Conservation (phyloP, 371 early-diverging fungal species). For the Actinomucor elegans region DNA sequence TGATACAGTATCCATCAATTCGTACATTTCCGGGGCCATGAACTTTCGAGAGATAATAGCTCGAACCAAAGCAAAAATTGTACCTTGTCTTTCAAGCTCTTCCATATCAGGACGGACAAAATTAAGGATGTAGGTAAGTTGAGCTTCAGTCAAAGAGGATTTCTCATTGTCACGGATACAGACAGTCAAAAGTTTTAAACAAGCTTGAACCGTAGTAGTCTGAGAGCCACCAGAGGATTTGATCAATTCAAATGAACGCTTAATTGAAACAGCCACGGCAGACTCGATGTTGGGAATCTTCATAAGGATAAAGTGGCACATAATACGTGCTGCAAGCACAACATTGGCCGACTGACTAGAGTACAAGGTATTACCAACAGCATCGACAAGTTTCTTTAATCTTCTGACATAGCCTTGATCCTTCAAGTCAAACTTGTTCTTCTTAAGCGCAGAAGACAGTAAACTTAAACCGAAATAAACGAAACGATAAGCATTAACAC, state of each 20-base stretch:
- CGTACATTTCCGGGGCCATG: slow-evolving; percentile 87
- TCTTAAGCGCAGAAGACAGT: slow-evolving; percentile 65
- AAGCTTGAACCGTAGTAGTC: slow-evolving; percentile 74
- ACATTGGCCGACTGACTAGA: slow-evolving; percentile 76
- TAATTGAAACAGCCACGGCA: slow-evolving; percentile 72
- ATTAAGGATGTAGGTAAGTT: slow-evolving; percentile 76
- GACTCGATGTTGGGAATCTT: slow-evolving; percentile 69
- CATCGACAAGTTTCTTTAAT: slow-evolving; percentile 78
- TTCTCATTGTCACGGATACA: slow-evolving; percentile 69
- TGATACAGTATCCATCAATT: slow-evolving; percentile 80
- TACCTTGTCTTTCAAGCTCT: slow-evolving; percentile 80
- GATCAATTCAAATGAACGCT: slow-evolving; percentile 74
- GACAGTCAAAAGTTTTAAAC: slow-evolving; percentile 78
- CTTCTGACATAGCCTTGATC: slow-evolving; percentile 57
- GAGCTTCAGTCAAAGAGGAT: slow-evolving; percentile 66
- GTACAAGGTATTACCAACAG: slow-evolving; percentile 80
- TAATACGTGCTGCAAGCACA: slow-evolving; percentile 67
- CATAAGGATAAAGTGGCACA: slow-evolving; percentile 63
- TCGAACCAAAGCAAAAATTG: slow-evolving; percentile 82
- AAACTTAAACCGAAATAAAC: slow-evolving; percentile 90
- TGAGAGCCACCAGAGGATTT: slow-evolving; percentile 63
- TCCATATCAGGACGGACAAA: slow-evolving; percentile 88
- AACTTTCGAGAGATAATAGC: slow-evolving; percentile 85
- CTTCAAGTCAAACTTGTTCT: slow-evolving; percentile 63
- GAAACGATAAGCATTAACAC: slow-evolving; percentile 84